phyloP scores from a whole-genome alignment of 2,329 filamentous ascomycete species.

The Alternaria gansuensis region DNA sequence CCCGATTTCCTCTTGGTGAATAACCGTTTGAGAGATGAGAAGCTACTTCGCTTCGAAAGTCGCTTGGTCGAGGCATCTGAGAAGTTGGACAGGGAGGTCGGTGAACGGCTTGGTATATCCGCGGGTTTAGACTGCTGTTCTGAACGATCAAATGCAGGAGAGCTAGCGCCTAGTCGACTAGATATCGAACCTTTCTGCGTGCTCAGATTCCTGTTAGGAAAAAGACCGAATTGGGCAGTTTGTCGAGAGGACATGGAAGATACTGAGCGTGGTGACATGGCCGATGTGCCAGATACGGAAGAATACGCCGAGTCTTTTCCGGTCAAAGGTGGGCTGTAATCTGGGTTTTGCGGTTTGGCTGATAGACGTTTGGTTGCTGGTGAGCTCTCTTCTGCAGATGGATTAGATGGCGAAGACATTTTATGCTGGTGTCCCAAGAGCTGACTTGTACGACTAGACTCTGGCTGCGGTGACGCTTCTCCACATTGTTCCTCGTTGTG shows the following conservation, averaged over 20 bases:
- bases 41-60: slow-evolving; percentile 46
- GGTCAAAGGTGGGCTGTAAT: slow-evolving; percentile 46
- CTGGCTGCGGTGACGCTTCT: slow-evolving; percentile 22
- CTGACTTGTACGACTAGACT: slow-evolving; percentile 23
- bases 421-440: slow-evolving; percentile 29
- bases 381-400: slow-evolving; percentile 23
- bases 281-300: slow-evolving; percentile 49
- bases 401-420: slow-evolving; percentile 21
- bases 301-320: slow-evolving; percentile 54
- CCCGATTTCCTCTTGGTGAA: slow-evolving; percentile 49
- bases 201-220: slow-evolving; percentile 45
- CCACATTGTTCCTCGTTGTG: slow-evolving; percentile 33
- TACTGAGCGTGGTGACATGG: slow-evolving; percentile 45
- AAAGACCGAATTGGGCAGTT: slow-evolving; percentile 48
- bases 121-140: slow-evolving; percentile 27
- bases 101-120: slow-evolving; percentile 36
- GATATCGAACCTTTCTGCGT: slow-evolving; percentile 48
- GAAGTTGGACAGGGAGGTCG: slow-evolving; percentile 43
- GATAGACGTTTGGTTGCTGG: slow-evolving; percentile 22
- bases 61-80: slow-evolving; percentile 33
- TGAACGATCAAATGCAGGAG: slow-evolving; percentile 31
- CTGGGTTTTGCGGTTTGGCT: slow-evolving; percentile 26
- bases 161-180: slow-evolving; percentile 37
- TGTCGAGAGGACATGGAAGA: slow-evolving; percentile 45
- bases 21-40: slow-evolving; percentile 49